Conservation (phyloP, 1,139 yeast genomes). For the Yamadazyma triangularis region DNA sequence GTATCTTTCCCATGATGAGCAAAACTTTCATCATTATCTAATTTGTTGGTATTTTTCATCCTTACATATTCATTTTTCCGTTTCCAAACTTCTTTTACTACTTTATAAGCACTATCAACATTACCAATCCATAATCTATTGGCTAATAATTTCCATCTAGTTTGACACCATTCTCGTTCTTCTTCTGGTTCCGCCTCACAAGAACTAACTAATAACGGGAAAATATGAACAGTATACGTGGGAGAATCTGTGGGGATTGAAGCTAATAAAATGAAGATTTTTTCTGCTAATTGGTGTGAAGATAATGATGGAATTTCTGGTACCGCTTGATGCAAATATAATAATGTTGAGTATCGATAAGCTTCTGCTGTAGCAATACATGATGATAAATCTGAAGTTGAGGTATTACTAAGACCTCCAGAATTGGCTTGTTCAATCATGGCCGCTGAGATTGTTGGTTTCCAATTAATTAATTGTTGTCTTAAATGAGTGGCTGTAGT, state of each 20-base stretch:
- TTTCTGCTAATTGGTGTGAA: constrained; percentile 55
- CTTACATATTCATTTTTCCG: constrained; percentile 44
- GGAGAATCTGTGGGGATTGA: constrained; percentile 60
- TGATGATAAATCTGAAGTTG: constrained; percentile 41
- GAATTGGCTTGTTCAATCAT: constrained; percentile 26
- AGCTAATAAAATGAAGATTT: constrained; percentile 54
- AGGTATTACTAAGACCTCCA: constrained; percentile 24
- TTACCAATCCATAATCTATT: constrained; percentile 61
- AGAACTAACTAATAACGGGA: constrained; percentile 58
- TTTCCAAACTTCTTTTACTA: constrained; percentile 68
- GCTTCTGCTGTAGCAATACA: constrained; percentile 70
- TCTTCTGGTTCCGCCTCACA: constrained; percentile 59
- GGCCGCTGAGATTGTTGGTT: constrained; percentile 38
- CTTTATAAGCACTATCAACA: constrained; percentile 60
- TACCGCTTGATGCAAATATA: constrained; percentile 64
- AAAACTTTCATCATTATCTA: constrained; percentile 10
- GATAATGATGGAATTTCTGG: constrained; percentile 59
- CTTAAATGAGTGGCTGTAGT: constrained; percentile 54
- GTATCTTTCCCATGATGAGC: constrained; percentile 15
- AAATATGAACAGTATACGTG: constrained; percentile 55
- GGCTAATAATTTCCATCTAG: constrained; percentile 54
- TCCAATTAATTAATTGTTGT: constrained; percentile 51
- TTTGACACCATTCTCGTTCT: constrained; percentile 58
- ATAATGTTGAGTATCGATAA: constrained; percentile 52
- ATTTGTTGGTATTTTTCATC: constrained; percentile 15